These are phyloP conservation scores for Zygoascus sp. DNA, from an alignment of 1,139 yeast genomes.

Conservation along the genomic window DNA sequence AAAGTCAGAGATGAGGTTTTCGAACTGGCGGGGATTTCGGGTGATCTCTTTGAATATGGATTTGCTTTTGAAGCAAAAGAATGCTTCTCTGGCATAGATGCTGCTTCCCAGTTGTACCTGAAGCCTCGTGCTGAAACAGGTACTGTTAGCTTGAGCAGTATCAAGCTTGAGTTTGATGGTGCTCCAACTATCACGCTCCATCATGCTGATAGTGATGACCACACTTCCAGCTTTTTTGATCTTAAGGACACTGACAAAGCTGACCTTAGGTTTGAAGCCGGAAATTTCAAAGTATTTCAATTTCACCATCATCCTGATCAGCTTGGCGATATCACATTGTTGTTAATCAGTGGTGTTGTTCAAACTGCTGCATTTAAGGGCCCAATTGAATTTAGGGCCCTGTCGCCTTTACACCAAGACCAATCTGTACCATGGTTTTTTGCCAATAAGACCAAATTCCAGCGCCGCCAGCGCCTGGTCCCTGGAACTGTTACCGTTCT, in stretches of 20 bases:
- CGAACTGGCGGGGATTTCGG: constrained; percentile 6
- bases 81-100: constrained; percentile 26
- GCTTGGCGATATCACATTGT: constrained; percentile 20
- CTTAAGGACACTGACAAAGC: constrained; percentile 16
- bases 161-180: constrained; percentile 19
- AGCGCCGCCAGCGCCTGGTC: constrained; percentile 8
- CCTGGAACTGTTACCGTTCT: constrained; percentile 19
- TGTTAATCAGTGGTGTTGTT: background rate
- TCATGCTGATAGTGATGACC: constrained; percentile 17
- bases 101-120: constrained; percentile 23
- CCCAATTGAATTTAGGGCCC: background rate
- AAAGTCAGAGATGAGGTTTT: background rate
- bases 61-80: constrained; percentile 24
- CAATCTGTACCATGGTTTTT: constrained; percentile 11
- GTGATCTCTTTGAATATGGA: constrained; percentile 18
- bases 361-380: constrained; percentile 6
- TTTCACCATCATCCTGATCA: constrained; percentile 24
- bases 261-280: constrained; percentile 25
- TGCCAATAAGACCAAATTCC: background rate
- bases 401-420: background rate
- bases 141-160: constrained; percentile 12
- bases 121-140: constrained; percentile 15
- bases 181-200: constrained; percentile 19
- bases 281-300: constrained; percentile 26
- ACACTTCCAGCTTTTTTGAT: constrained; percentile 7